Percentiles rank a stretch among this genome's conserved stretches.
Evolutionary conservation across 1,284 basidiomycete species (phyloP).

Genomic region (Sporisorium iseilematis-ciliati): DNA sequence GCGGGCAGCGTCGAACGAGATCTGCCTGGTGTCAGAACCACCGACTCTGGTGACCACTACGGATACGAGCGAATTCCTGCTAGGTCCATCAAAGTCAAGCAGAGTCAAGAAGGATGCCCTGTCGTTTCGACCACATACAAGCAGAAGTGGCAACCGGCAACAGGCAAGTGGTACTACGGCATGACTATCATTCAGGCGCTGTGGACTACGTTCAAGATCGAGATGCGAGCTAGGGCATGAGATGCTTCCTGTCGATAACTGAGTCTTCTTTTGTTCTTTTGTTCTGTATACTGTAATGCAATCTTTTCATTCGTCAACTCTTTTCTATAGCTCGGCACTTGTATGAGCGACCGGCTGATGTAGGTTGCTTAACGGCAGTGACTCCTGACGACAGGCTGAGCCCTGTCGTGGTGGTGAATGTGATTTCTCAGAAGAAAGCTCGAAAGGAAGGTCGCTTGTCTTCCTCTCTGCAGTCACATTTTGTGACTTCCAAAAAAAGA

Average conservation of each 20-base stretch:
- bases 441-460: no score
- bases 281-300: background rate
- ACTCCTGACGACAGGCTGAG: no score
- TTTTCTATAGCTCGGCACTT: background rate
- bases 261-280: background rate
- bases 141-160: conserved; percentile 48
- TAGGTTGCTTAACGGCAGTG: no score
- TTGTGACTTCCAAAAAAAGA: no score
- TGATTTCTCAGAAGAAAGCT: no score
- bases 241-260: background rate
- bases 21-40: conserved; percentile 27
- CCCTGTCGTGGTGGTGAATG: no score
- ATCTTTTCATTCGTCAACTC: background rate
- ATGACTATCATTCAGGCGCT: conserved; percentile 48
- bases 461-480: no score
- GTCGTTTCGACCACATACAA: conserved; percentile 3
- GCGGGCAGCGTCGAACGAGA: conserved; percentile 30
- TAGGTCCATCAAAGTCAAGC: conserved; percentile 22
- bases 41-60: conserved; percentile 22
- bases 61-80: conserved; percentile 44
- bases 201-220: conserved; percentile 45
- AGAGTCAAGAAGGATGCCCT: conserved; percentile 12
- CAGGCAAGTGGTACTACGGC: conserved; percentile 30
- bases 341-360: background rate
- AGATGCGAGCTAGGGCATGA: conserved; percentile 37